Base-by-base conservation (phyloP, 306 rosid species). In the Ammopiptanthus mongolicus region DNA sequence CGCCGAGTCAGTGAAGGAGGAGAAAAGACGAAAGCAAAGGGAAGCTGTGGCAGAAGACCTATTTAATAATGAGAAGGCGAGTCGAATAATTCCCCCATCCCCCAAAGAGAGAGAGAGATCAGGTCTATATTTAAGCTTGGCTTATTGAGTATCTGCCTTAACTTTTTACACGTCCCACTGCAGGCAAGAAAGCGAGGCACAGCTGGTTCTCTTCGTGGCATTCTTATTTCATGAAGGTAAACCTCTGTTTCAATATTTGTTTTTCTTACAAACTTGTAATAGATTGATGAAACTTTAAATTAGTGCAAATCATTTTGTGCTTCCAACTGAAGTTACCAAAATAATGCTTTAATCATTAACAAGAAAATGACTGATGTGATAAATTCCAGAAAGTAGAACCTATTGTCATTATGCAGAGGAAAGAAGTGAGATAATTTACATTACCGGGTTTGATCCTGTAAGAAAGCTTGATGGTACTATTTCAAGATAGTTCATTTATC, bases 1-100 rank as follows among this genome's bases (percentile, higher is more conserved):
- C 53, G 78, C 52, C 8, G 88, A 86, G 78, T 75, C 85, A 15
- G 71, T 87, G 74, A 87, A 77, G 79, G 90, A 90, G 76, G 98
- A 94, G 84, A 90, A 81, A 77, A 87, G 75, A 78, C 83, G 95
- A 76, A 94, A 84, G 88, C 84, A 90, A 80, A 83, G 70, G 80
- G 98, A 94, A 82, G 98, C 97, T 5, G 41, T 89, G 47, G 90
- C 97, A 3, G 98, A 94, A 57, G 98, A 91, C 58, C 86, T 94
- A 67, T 94, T 94, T 78, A 88, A 84, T 82, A 91, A 86, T 41
- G 85, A 86, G 74, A 86, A 81, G 92, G 96, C 79, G 37, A 79
- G 82, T 78, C 58, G 34, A 53, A 33, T 42, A 39, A 66, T 41
- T 44, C 21, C 41, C 36, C 34, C 14, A 19, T 5, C 4, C 13